phyloP scores from a whole-genome alignment of 2,329 filamentous ascomycete genomes.

The Hortaea werneckii region DNA sequence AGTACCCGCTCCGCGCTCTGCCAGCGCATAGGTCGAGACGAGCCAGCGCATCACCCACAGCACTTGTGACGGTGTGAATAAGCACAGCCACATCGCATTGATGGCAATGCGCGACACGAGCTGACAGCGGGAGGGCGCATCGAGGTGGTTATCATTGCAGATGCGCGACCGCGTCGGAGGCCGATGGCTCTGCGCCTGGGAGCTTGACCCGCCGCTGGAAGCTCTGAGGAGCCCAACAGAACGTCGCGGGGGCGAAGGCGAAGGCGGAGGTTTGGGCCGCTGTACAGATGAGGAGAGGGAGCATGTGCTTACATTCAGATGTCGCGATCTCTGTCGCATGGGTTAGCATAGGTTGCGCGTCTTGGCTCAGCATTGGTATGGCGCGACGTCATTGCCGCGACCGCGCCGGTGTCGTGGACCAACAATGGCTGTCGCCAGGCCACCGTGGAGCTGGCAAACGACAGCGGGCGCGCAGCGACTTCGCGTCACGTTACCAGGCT shows the following conservation, averaged over 20 bases:
- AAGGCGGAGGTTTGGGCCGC: too few relatives aligned
- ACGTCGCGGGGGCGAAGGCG: too few relatives aligned
- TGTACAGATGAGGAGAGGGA: too few relatives aligned
- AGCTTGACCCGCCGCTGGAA: too few relatives aligned
- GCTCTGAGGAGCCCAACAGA: too few relatives aligned
- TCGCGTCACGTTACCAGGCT: conserved; percentile 5
- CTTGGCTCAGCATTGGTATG: too few relatives aligned
- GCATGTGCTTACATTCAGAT: too few relatives aligned
- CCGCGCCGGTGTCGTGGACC: neutral
- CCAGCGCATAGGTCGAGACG: conserved; percentile 15
- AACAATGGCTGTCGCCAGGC: conserved; percentile 1
- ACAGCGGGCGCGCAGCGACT: conserved; percentile 1
- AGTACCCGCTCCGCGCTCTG: conserved; percentile 3
- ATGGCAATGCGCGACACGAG: neutral
- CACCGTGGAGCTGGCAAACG: neutral
- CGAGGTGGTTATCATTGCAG: neutral
- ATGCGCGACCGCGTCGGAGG: too few relatives aligned
- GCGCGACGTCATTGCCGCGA: too few relatives aligned
- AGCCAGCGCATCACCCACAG: conserved; percentile 14
- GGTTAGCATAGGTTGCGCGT: too few relatives aligned
- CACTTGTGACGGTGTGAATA: conserved; percentile 8
- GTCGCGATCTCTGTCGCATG: too few relatives aligned
- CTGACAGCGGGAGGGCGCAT: neutral
- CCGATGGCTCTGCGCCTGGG: too few relatives aligned
- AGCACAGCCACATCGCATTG: conserved; percentile 1